Base-by-base conservation (phyloP, 345 rosid species). In the Dovyalis caffra region DNA sequence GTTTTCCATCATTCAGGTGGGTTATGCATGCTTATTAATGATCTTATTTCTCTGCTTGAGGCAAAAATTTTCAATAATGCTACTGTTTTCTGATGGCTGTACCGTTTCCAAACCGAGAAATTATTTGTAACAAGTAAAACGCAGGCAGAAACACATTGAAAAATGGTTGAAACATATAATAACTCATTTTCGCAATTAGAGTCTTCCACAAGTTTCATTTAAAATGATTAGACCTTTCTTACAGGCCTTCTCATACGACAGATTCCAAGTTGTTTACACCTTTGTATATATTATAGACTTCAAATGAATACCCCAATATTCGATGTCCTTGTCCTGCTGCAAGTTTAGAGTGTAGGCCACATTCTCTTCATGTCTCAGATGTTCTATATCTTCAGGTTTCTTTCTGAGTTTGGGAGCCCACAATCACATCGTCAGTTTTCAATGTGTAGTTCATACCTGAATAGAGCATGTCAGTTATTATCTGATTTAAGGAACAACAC, bases 331-430 rank as follows among this genome's bases (percentile, higher is more conserved):
- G 80, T 91, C 97, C 74, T 92, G 95, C 86, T 94, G 98, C 88
- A 94, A 81, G 81, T 90, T 94, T 65, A 94, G 86, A 81, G 92
- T 85, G 86, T 88, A 94, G 65, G 97, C 97, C 79, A 94, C 95
- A 43, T 88, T 84, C 86, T 94, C 90, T 76, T 88, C 84, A 25
- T 83, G 68, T 75, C 86, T 94, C 78, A 91, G 81, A 81, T 91
- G 95, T 75, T 87, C 91, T 64, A 94, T 85, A 64, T 94, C 98
- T 82, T 89, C 90, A 0, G 92, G 91, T n/a, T n/a, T n/a, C n/a
- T 60, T 88, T 92, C 85, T 91, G 97, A 21, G 97, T 97, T 86
- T 92, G 97, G 3, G 95, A 94, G 16, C 97, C 98, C 82, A 92
- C 98, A 2, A 91, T 92, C 85, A 92, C 80, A 80, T 85, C 76